Evolutionary conservation across 352 stramenopile species (phyloP).

Genomic region (Elongisporangium senticosum): DNA sequence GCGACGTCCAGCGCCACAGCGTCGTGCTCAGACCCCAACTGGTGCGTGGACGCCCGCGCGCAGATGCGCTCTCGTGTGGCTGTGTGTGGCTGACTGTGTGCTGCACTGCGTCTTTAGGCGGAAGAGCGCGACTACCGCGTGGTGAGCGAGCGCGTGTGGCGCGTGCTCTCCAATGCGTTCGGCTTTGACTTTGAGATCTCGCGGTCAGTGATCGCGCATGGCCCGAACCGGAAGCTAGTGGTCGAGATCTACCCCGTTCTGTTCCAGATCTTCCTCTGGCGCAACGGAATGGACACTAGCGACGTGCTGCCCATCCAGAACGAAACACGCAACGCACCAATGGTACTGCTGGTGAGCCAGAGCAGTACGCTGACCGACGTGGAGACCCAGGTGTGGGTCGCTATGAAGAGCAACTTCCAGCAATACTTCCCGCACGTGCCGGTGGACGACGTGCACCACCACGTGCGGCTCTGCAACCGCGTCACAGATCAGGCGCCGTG

Average conservation of each 20-base stretch:
- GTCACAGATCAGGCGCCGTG: constrained; percentile 29
- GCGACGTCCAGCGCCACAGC: constrained; percentile 28
- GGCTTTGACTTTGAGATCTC: constrained; percentile 71
- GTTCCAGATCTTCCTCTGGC: constrained; percentile 62
- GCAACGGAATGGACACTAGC: constrained; percentile 18
- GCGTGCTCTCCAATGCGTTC: constrained; percentile 50
- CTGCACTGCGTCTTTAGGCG: constrained; percentile 17
- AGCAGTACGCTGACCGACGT: constrained; percentile 34
- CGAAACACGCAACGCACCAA: constrained; percentile 22
- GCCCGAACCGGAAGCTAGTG: constrained; percentile 25
- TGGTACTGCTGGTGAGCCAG: constrained; percentile 38
- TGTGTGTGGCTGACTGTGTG: not conserved
- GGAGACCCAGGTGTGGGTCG: constrained; percentile 34
- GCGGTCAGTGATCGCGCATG: constrained; percentile 45
- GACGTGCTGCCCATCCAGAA: not conserved
- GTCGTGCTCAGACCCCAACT: constrained; percentile 57
- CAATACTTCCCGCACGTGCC: constrained; percentile 36
- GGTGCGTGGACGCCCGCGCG: constrained; percentile 13
- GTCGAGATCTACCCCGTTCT: constrained; percentile 69
- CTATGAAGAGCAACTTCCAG: constrained; percentile 19
- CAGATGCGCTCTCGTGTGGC: not conserved
- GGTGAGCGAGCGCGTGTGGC: constrained; percentile 71
- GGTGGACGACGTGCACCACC: constrained; percentile 16
- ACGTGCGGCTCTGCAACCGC: constrained; percentile 51
- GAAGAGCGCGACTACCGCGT: constrained; percentile 59